These are phyloP conservation scores for Pseudogymnoascus sp. DNA, from an alignment of 2,329 filamentous ascomycete species.

Conservation along the genomic window DNA sequence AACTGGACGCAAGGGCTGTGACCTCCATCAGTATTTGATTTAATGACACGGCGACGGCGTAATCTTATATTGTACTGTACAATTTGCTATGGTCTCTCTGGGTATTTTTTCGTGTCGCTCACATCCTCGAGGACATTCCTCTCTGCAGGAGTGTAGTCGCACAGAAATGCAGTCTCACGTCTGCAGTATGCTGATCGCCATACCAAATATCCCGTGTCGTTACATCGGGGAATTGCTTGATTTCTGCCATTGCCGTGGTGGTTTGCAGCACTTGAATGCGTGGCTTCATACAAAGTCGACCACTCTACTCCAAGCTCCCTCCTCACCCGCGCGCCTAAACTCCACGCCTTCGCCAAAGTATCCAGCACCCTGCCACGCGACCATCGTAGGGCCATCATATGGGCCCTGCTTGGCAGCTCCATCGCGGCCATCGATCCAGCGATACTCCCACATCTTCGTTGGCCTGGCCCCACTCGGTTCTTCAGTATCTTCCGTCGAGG, in stretches of 20 bases:
- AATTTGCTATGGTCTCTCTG: neutral
- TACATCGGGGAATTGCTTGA: neutral
- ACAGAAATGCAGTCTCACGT: neutral
- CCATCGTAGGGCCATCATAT: slow-evolving; percentile 79
- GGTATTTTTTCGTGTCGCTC: neutral
- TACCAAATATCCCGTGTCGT: neutral
- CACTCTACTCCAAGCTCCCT: slow-evolving; percentile 31
- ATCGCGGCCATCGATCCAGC: slow-evolving; percentile 84
- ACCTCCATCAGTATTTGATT: too few species aligned
- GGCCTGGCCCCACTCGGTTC: slow-evolving; percentile 21
- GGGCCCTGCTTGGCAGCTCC: slow-evolving; percentile 74
- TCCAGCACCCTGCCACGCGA: slow-evolving; percentile 81
- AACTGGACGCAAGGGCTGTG: neutral
- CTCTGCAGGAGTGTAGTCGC: neutral
- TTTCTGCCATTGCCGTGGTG: neutral
- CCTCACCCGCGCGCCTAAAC: slow-evolving; percentile 53
- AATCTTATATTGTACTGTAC: neutral
- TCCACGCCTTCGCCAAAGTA: slow-evolving; percentile 91
- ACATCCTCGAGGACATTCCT: neutral
- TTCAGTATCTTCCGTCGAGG: slow-evolving; percentile 30
- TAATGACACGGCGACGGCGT: neutral
- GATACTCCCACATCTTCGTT: slow-evolving; percentile 71
- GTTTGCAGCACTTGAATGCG: neutral
- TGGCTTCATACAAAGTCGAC: slow-evolving; percentile 27
- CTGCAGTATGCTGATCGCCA: neutral